Percentiles rank a stretch among this genome's conserved stretches.
These are phyloP conservation scores for Cystofilobasidium bisporidii DNA, from an alignment of 768 basidiomycete species.

Conservation along the genomic window DNA sequence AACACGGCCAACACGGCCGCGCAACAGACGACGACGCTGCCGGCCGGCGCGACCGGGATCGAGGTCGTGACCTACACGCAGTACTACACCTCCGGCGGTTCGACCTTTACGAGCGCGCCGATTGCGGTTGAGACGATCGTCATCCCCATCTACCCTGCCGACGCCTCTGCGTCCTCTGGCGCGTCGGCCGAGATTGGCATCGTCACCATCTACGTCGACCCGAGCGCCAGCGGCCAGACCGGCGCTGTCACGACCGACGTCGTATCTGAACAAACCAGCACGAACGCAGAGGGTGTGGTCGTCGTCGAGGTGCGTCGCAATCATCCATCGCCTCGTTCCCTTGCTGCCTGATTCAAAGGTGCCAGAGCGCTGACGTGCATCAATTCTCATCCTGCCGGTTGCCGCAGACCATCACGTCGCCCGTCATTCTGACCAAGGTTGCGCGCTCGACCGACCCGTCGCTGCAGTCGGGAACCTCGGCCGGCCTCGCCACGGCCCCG, in stretches of 20 bases:
- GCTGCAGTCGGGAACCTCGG: background rate
- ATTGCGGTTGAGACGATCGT: conserved; percentile 10
- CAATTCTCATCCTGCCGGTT: no score
- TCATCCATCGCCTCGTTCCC: background rate
- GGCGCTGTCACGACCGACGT: background rate
- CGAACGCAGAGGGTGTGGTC: background rate
- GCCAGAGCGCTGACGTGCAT: no score
- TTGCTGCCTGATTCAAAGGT: no score
- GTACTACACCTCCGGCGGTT: conserved; percentile 3
- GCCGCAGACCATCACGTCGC: conserved; percentile 1
- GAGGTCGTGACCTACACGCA: conserved; percentile 6
- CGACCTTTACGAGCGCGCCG: background rate
- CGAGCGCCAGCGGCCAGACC: background rate
- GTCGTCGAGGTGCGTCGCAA: conserved; percentile 7
- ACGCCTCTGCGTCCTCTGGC: background rate
- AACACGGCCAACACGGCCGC: background rate
- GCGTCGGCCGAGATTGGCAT: background rate
- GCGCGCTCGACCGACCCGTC: background rate
- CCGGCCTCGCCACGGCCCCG: background rate
- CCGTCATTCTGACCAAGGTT: background rate
- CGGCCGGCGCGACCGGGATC: conserved; percentile 8
- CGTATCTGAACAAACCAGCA: background rate
- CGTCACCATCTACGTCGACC: conserved; percentile 11
- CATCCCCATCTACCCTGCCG: background rate
- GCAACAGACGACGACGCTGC: conserved; percentile 12